Evolutionary conservation across 1,284 basidiomycete species (phyloP).

Genomic region (Rhodotorula sp.): DNA sequence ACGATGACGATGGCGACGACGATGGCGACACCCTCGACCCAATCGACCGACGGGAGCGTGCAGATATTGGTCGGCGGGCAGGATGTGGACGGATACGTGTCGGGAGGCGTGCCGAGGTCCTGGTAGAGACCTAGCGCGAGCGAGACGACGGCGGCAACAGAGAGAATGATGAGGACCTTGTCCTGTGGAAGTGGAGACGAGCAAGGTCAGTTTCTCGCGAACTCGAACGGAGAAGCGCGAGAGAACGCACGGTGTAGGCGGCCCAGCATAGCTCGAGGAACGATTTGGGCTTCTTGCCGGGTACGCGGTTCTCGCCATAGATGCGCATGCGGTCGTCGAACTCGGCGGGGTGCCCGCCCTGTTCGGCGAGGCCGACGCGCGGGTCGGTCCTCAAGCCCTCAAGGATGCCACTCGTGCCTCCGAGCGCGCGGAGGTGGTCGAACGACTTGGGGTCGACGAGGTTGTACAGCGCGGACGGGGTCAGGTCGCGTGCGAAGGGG

Average conservation of each 20-base stretch:
- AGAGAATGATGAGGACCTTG: constrained; percentile 71
- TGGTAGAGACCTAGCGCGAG: constrained; percentile 87
- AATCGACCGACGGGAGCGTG: constrained; percentile 63
- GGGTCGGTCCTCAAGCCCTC: constrained; percentile 58
- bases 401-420: constrained; percentile 71
- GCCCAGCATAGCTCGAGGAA: constrained; percentile 87
- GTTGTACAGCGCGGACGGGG: constrained; percentile 74
- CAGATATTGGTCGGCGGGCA: constrained; percentile 47
- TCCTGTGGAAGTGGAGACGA: constrained; percentile 13
- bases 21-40: constrained; percentile 98
- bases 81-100: constrained; percentile 55
- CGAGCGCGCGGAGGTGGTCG: constrained; percentile 67
- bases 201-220: not conserved
- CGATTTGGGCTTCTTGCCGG: constrained; percentile 73
- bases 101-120: constrained; percentile 65
- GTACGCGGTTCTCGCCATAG: constrained; percentile 82
- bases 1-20: constrained; percentile 84
- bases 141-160: constrained; percentile 87
- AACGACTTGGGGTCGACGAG: constrained; percentile 85
- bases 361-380: constrained; percentile 29
- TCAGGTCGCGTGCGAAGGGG: constrained; percentile 60
- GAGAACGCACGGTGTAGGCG: constrained; percentile 59
- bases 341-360: constrained; percentile 57
- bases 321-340: constrained; percentile 64
- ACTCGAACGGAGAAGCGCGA: not conserved